Evolutionary conservation across 129 eudicot genomes (phyloP).

Genomic region (Centrapalus pauciflorus): DNA sequence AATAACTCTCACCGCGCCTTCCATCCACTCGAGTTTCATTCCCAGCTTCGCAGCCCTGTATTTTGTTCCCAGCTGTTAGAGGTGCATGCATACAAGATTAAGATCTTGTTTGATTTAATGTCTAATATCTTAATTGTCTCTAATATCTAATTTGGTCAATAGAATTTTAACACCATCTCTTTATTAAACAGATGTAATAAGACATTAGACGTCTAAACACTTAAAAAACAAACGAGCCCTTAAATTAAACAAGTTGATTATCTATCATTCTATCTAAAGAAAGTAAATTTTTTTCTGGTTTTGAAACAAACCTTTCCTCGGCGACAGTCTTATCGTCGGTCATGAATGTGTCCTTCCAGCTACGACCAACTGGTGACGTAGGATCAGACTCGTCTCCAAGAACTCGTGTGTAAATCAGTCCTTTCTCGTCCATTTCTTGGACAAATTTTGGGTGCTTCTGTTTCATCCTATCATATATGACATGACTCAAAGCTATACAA

Average conservation of each 20-base stretch:
- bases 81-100: too few species aligned
- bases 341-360: slow-evolving; percentile 33
- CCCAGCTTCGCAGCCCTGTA: slow-evolving; percentile 32
- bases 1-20: slow-evolving; percentile 30
- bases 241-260: neutral
- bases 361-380: slow-evolving; percentile 28
- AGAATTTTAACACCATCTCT: too few species aligned
- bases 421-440: slow-evolving; percentile 25
- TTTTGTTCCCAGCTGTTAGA: too few species aligned
- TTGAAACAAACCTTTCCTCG: slow-evolving; percentile 26
- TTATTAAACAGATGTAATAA: too few species aligned
- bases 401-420: slow-evolving; percentile 20
- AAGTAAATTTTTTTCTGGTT: too few species aligned
- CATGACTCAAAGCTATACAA: slow-evolving; percentile 51
- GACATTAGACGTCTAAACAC: too few species aligned
- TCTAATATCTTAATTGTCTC: too few species aligned
- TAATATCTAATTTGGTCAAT: too few species aligned
- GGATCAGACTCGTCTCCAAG: slow-evolving; percentile 25
- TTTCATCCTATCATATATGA: slow-evolving; percentile 52
- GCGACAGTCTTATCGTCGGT: slow-evolving; percentile 21
- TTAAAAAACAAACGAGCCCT: too few species aligned
- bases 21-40: slow-evolving; percentile 29
- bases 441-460: slow-evolving; percentile 29
- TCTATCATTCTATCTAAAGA: too few species aligned
- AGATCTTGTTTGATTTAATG: too few species aligned